Evolutionary conservation across 768 basidiomycete species (phyloP).

Genomic region (Kockovaella imperatae): DNA sequence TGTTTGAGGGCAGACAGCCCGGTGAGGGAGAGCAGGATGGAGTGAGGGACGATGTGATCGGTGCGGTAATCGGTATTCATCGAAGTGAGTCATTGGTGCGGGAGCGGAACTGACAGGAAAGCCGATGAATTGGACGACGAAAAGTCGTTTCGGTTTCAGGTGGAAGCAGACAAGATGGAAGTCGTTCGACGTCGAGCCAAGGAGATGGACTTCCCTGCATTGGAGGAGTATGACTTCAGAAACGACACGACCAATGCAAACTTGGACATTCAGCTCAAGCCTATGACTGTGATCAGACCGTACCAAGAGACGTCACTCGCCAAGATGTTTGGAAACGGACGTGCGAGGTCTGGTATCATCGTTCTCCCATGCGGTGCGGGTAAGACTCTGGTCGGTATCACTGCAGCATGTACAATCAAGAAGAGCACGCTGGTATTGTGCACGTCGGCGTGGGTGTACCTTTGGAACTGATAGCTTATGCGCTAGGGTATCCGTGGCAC

Average conservation of each 20-base stretch:
- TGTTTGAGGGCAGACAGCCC: constrained; percentile 42
- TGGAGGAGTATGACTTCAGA: constrained; percentile 98
- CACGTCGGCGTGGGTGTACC: constrained; percentile 77
- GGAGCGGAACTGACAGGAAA: constrained; percentile 38
- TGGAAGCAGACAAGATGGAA: constrained; percentile 87
- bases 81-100: constrained; percentile 52
- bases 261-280: constrained; percentile 96
- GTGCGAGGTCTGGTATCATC: constrained; percentile 95
- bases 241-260: constrained; percentile 95
- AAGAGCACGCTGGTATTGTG: constrained; percentile 96
- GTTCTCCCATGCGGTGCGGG: constrained; percentile 97
- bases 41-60: constrained; percentile 63
- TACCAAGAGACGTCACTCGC: constrained; percentile 98
- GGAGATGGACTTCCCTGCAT: constrained; percentile 92
- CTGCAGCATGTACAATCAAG: constrained; percentile 97
- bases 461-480: background rate
- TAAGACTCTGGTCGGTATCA: constrained; percentile 98
- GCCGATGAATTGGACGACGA: constrained; percentile 93
- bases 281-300: constrained; percentile 90
- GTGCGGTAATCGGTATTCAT: constrained; percentile 92
- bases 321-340: constrained; percentile 99
- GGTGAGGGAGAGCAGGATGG: constrained; percentile 45
- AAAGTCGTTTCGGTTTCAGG: constrained; percentile 93
- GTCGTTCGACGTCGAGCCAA: constrained; percentile 92
- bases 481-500: constrained; percentile 63